These are phyloP conservation scores for Calonectria pseudoturangicola DNA, from an alignment of 2,329 filamentous ascomycete species.

Conservation along the genomic window DNA sequence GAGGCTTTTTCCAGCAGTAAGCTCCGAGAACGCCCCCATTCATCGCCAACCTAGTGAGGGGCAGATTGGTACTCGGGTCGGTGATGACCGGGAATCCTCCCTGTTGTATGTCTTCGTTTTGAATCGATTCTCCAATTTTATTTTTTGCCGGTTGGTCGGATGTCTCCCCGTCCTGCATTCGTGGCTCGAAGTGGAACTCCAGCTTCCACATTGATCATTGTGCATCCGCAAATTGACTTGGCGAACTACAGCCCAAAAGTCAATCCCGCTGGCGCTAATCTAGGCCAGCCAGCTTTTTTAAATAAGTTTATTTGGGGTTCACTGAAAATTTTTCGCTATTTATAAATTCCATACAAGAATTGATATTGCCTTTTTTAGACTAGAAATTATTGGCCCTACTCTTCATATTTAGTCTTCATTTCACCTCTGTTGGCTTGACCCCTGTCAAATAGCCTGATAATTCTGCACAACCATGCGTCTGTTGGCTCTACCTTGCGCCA, in stretches of 20 bases:
- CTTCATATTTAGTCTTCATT: too few species aligned
- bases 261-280: background rate
- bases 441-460: constrained; percentile 7
- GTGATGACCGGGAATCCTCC: too few species aligned
- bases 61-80: too few species aligned
- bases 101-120: too few species aligned
- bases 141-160: background rate
- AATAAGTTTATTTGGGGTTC: background rate
- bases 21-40: too few species aligned
- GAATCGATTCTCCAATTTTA: too few species aligned
- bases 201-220: background rate
- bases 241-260: background rate
- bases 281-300: background rate
- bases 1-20: too few species aligned
- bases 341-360: background rate
- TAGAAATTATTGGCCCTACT: background rate
- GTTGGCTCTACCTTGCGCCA: background rate
- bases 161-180: background rate
- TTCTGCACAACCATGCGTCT: constrained; percentile 9
- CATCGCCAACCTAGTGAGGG: too few species aligned
- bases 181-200: background rate
- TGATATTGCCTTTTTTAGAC: background rate
- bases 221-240: background rate
- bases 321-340: background rate
- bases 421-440: background rate